A percentile compares a stretch with the other conserved stretches of the same genome.
Conservation (phyloP, 345 rosid genomes). For the Angophora floribunda region DNA sequence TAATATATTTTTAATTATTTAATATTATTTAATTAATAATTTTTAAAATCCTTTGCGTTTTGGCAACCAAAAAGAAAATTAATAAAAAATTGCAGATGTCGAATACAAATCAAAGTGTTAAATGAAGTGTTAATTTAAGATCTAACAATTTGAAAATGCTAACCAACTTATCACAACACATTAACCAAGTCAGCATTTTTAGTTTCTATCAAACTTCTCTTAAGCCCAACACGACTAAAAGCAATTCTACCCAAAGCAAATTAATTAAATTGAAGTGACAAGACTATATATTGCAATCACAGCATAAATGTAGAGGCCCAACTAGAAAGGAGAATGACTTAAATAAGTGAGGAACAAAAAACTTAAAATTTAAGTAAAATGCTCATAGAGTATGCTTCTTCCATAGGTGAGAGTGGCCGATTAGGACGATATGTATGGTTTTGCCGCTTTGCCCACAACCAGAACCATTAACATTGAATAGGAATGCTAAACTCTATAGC, state of each 20-base stretch:
- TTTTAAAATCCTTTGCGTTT: too few species aligned
- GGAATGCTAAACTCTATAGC: conserved; percentile 67
- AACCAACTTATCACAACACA: background rate
- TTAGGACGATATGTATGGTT: conserved; percentile 79
- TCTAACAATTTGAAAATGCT: background rate
- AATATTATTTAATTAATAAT: too few species aligned
- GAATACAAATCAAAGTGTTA: background rate
- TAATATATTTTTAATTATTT: too few species aligned
- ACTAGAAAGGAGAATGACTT: background rate
- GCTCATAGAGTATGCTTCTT: conserved; percentile 59
- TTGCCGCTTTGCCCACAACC: conserved; percentile 85
- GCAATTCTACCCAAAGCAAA: background rate
- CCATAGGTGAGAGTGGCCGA: conserved; percentile 45
- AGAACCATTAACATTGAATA: conserved; percentile 57
- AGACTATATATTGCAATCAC: background rate
- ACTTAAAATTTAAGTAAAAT: background rate
- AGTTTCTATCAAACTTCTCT: background rate
- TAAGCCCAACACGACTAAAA: background rate
- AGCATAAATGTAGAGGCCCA: background rate
- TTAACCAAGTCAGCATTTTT: background rate
- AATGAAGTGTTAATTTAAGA: background rate
- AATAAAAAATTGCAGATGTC: background rate
- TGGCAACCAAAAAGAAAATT: too few species aligned
- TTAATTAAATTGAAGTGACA: background rate
- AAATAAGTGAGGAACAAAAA: background rate